Conservation (phyloP, 2,329 filamentous ascomycete genomes). For the Emmonsiellopsis sp. region DNA sequence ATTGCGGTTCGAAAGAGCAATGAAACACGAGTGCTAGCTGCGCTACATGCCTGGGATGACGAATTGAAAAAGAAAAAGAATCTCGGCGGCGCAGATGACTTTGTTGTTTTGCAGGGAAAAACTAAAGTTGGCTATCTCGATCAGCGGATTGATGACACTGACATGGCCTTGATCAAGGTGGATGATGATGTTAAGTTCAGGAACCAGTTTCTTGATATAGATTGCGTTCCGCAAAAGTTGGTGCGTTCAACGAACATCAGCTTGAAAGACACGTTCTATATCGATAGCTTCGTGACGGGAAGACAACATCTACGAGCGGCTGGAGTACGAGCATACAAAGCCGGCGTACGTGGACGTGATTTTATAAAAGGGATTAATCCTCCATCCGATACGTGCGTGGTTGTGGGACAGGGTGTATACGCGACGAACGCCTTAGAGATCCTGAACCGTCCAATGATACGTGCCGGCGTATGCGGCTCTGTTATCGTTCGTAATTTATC, state of each 20-base stretch:
- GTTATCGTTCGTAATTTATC: not conserved
- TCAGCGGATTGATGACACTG: not conserved
- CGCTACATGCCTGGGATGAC: not conserved
- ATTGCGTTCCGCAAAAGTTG: not conserved
- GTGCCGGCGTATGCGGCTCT: not conserved
- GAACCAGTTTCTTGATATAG: not conserved
- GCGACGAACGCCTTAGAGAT: not conserved
- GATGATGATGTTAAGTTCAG: not conserved
- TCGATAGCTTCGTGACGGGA: not conserved
- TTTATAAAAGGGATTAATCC: not conserved
- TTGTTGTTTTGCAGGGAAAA: not conserved
- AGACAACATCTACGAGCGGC: not conserved
- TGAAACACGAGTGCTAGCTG: not conserved
- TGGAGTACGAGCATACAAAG: not conserved
- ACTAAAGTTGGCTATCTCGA: not conserved
- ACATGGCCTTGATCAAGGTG: not conserved
- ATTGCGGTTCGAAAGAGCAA: not conserved
- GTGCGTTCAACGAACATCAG: not conserved
- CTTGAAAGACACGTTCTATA: not conserved
- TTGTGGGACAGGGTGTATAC: not conserved
- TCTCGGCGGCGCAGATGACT: not conserved
- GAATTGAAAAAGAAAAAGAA: not conserved
- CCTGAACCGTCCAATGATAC: not conserved
- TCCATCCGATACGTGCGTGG: not conserved
- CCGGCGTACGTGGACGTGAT: not conserved